Evolutionary conservation across 768 basidiomycete genomes (phyloP), one percentile per base, ranked within the genome.

Genomic region (Termitomyces sp.): DNA sequence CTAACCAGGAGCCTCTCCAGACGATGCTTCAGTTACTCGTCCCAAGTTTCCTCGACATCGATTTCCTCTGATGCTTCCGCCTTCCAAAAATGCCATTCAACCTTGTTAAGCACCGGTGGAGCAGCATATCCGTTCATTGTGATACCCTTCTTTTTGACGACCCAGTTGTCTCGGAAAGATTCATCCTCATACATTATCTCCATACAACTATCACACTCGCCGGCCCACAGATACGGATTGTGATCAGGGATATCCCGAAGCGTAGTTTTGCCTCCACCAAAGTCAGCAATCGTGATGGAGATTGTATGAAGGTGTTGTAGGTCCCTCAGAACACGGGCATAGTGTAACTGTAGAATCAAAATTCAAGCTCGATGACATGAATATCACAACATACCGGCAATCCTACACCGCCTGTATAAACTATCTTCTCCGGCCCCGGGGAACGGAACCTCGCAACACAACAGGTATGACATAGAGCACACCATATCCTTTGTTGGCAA

Each of bases 191-290:
- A 72, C 67, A 74, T 66, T 26, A 73, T 57, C n/a, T 58, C 59
- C 58, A 73, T 72, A 47, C 73, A 75, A 11, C 64, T 64, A 48
- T 72, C 68, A 49, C 74, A 74, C 61, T 74, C 74, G 14, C 74
- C 74, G 1, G 68, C 60, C 74, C 73, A 75, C n/a, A 68, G 40
- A 37, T 69, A 61, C 30, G 50, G 45, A 43, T 62, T 59, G 7
- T 59, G 56, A 54, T 66, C 59, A 41, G 56, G 53, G 15, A 47
- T 60, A 21, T 68, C 48, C n/a, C 55, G 61, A 7, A 64, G 53
- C 1, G 42, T 62, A 23, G 60, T 61, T 41, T 49, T 46, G n/a
- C 65, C 68, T 45, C 37, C 48, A 0, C 63, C 67, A 19, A 64
- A 58, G 54, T 71, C 68, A 3, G 70, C 61, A 3, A 74, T 60